These are phyloP conservation scores for Saccharomycopsis fibuligera DNA, from an alignment of 805 yeast genomes.

Conservation along the genomic window DNA sequence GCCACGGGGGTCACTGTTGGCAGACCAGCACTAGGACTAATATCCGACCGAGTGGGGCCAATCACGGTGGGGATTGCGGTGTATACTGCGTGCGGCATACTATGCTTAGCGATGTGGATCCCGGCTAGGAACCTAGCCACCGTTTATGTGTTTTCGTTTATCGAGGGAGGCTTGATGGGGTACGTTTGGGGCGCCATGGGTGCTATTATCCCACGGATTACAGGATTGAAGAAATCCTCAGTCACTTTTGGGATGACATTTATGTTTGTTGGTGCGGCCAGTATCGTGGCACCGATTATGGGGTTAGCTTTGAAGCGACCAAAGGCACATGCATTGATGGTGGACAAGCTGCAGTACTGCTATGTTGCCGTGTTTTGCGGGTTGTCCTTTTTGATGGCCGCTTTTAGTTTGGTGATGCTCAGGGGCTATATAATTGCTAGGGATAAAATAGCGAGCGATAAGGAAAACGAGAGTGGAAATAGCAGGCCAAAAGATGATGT, in stretches of 20 bases:
- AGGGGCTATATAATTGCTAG: slow-evolving; percentile 53
- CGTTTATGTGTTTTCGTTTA: slow-evolving; percentile 43
- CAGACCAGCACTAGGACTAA: slow-evolving; percentile 47
- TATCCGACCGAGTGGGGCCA: slow-evolving; percentile 47
- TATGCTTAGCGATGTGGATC: slow-evolving; percentile 47
- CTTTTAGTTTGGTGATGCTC: slow-evolving; percentile 35
- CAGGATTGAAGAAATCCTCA: slow-evolving; percentile 46
- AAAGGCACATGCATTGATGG: slow-evolving; percentile 39
- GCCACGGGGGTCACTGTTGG: slow-evolving; percentile 50
- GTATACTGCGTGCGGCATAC: slow-evolving; percentile 34
- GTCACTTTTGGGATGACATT: slow-evolving; percentile 46
- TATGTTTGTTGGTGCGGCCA: slow-evolving; percentile 43
- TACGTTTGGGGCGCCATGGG: slow-evolving; percentile 50
- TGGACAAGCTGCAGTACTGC: slow-evolving; percentile 33
- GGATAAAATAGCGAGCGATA: slow-evolving; percentile 27
- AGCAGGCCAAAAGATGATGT: background rate
- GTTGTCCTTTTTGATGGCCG: slow-evolving; percentile 40
- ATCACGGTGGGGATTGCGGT: slow-evolving; percentile 37
- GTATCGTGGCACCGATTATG: slow-evolving; percentile 51
- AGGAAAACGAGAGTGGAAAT: slow-evolving; percentile 25
- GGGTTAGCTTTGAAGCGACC: slow-evolving; percentile 43
- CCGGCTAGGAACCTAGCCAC: slow-evolving; percentile 56
- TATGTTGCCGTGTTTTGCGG: slow-evolving; percentile 57
- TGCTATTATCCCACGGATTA: slow-evolving; percentile 43
- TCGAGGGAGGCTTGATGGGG: slow-evolving; percentile 56